Base-by-base conservation (phyloP, 495 filamentous ascomycete genomes). In the Chaetomium fimeti region DNA sequence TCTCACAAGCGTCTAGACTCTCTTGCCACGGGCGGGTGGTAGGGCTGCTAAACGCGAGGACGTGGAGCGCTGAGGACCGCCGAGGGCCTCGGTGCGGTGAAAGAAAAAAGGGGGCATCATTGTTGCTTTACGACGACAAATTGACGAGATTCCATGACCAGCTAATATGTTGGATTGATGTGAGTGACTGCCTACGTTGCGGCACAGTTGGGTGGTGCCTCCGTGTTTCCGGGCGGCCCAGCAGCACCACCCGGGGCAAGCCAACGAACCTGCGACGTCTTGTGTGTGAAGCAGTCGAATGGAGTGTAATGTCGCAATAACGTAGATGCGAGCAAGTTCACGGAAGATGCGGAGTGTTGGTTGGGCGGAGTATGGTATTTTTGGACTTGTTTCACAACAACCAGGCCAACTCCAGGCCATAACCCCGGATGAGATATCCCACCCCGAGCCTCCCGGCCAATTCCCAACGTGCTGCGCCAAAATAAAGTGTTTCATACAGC, bases 41-140 rank as follows among this genome's bases (percentile, higher is more conserved):
- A 43, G 64, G 67, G 64, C 71, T 68, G 67, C 72, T 71, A 66
- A 70, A 76, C 80, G 78, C 76, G 80, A 85, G 78, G 81, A 81
- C 76, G 81, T 83, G 82, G 82, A 79, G 74, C 67, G 75, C 78
- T 78, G 79, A 77, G 81, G 79, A 83, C 78, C 80, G 81, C 78
- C 83, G 55, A 81, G 79, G 79, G 76, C 77, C 77, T 76, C 65
- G 71, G 66, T 74, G 79, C 76, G 77, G 79, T 76, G 58, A 53
- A 42, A 61, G 74, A 68, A 65, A 62, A 69, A 65, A 43, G 43
- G 69, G 74, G 73, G 67, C n/a, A 75, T 70, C 74, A 75, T 76
- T 79, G 81, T 80, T 79, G 75, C 76, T 80, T 79, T 76, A 79
- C 79, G 68, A 79, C 79, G 68, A 78, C 68, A 81, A 81, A 83